A percentile compares a stretch with the other conserved stretches of the same genome.
Conservation (phyloP, 106 monocot genomes). For the Allium sativum region DNA sequence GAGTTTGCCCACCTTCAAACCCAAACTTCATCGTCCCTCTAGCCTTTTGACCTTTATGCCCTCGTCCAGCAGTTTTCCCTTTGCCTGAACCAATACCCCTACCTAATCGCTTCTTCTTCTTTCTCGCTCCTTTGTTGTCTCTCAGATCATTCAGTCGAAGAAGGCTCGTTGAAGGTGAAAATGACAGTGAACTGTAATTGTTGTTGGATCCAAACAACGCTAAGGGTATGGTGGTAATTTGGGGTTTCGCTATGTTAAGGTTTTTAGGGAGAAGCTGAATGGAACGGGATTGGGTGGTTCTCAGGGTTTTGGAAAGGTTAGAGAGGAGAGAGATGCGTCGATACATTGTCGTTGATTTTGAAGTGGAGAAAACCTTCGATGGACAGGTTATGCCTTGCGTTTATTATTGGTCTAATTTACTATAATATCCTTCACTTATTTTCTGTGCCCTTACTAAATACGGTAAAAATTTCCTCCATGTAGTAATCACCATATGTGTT, state of each 20-base stretch:
- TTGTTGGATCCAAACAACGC: background rate
- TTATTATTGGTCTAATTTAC: too few relatives aligned
- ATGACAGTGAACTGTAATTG: background rate
- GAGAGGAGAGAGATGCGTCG: slow-evolving; percentile 17
- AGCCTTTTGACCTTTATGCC: slow-evolving; percentile 95
- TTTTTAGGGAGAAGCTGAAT: background rate
- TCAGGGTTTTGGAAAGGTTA: slow-evolving; percentile 1
- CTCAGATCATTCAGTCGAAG: slow-evolving; percentile 77
- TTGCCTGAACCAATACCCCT: slow-evolving; percentile 89
- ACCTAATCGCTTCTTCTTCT: slow-evolving; percentile 86
- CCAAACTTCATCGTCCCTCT: slow-evolving; percentile 78
- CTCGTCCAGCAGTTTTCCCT: slow-evolving; percentile 86
- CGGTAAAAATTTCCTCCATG: too few relatives aligned
- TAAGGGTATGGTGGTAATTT: background rate
- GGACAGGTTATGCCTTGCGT: too few relatives aligned
- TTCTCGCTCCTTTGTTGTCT: slow-evolving; percentile 56
- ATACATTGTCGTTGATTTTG: slow-evolving; percentile 8
- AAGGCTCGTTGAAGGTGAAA: slow-evolving; percentile 16
- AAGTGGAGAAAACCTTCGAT: background rate
- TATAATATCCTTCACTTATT: too few relatives aligned
- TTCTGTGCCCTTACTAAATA: too few relatives aligned
- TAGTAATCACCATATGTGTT: too few relatives aligned
- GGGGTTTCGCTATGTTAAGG: background rate
- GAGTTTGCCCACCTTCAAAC: slow-evolving; percentile 95
- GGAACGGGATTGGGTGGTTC: background rate